Base-by-base conservation (phyloP, 169 alveolate species). In the Theileria annulata region DNA sequence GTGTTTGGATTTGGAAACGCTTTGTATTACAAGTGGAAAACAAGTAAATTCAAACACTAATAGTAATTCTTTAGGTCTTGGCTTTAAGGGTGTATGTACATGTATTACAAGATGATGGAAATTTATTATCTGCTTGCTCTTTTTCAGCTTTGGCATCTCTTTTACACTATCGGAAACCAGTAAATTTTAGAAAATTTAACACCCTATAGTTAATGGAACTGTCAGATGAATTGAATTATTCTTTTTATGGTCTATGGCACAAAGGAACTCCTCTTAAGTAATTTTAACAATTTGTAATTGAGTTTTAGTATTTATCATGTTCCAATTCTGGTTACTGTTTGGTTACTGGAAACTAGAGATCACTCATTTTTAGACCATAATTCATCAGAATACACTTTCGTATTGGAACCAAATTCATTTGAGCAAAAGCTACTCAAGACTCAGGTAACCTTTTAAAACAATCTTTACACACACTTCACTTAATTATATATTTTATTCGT, bases 51-150 rank as follows among this genome's bases (percentile, higher is more conserved):
- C 15, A 3, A 51, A 8, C 19, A 2, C 51, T 12, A 27, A 59
- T 2, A 3, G 2, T n/a, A 72, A 5, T 4, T 2, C 3, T 9
- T 13, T 54, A 86, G 92, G 92, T 86, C 9, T 86, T 92, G 92
- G 79, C 80, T 13, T 30, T 86, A 6, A 86, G 92, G 54, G 92
- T 80, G 2, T 62, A 86, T 35, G 56, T 86, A 19, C 86, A 37
- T 25, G 92, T 75, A 12, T 71, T 86, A 19, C 82, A 86, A 85
- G 84, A 86, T 51, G 92, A 74, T 47, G 92, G 92, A 31, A 86
- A 86, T 69, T 86, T 85, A 30, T 56, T 42, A 12, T 89, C 71
- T 42, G 88, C 85, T 9, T 85, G 91, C 27, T 62, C 87, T 3
- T 28, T 86, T 17, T 74, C 92, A 21, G 89, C 91, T 0, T 67